Base-by-base conservation (phyloP, 78 protist species). In the Isochrysis galbana region DNA sequence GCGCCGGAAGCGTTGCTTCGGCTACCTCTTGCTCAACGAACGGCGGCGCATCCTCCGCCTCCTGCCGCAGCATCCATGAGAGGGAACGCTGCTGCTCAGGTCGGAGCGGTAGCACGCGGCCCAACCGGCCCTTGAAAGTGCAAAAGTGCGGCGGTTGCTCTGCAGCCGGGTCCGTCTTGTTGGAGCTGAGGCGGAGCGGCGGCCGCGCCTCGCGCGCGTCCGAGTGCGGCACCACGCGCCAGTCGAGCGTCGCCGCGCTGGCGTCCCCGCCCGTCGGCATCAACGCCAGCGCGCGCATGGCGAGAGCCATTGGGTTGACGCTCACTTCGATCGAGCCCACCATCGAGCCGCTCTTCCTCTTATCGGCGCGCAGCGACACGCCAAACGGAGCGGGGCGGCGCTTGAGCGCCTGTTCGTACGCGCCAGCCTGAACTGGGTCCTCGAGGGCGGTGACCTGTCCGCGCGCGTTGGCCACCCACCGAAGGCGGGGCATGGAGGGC, bases 61-160 rank as follows among this genome's bases (percentile, higher is more conserved):
- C 93, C 34, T 34, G 74, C 61, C 11, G 46, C 29, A 91, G 82
- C 93, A 91, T 91, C 93, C 93, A 91, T 22, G 70, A 34, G 25
- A 91, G 83, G 17, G 93, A 91, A 38, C 93, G 87, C 67, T 74
- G 74, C 83, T 91, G 93, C 83, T 91, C 93, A n/a, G 29, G n/a
- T 5, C 93, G 93, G 29, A 91, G 90, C 55, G 11, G 26, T 41
- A 23, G 51, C 77, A n/a, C 82, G 14, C 0, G 2, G 29, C 19
- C 19, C 41, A 5, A 17, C 44, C 80, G 80, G 41, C 80, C 80
- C 46, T 2, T 19, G 45, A 74, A 74, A 26, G 42, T 2, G 42
- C 38, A 34, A 26, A 91, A 38, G 45, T 39, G 41, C 36, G 88
- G 90, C 42, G 93, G 93, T 29, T 87, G 84, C 32, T 38, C 22